These are phyloP conservation scores for Podospora sp. DNA, from an alignment of 495 filamentous ascomycete genomes.

Conservation along the genomic window DNA sequence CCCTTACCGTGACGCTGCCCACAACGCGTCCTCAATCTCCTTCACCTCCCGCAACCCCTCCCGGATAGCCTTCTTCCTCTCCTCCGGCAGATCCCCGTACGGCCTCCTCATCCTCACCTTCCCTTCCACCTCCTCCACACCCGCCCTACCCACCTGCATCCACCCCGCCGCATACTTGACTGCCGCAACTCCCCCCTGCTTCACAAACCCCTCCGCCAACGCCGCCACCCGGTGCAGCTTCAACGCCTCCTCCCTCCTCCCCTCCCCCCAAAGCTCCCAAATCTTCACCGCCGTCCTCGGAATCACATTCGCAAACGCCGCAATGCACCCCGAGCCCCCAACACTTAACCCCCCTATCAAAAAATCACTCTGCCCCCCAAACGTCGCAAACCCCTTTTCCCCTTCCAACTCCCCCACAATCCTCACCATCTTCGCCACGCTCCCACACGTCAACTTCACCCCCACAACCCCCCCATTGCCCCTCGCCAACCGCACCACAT, in stretches of 20 bases:
- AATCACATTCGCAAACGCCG: slow-evolving; percentile 68
- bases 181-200: slow-evolving; percentile 59
- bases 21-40: slow-evolving; percentile 44
- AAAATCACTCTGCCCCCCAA: slow-evolving; percentile 72
- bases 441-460: slow-evolving; percentile 71
- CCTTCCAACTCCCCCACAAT: slow-evolving; percentile 55
- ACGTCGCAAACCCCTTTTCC: slow-evolving; percentile 59
- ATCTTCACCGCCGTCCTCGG: slow-evolving; percentile 57
- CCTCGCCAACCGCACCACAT: slow-evolving; percentile 56
- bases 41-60: slow-evolving; percentile 54
- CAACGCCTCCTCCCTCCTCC: slow-evolving; percentile 56
- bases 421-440: slow-evolving; percentile 62
- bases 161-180: slow-evolving; percentile 67
- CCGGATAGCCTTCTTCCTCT: slow-evolving; percentile 49
- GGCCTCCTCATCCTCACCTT: slow-evolving; percentile 61
- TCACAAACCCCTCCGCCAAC: slow-evolving; percentile 57
- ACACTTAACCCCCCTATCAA: slow-evolving; percentile 63
- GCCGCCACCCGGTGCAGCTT: slow-evolving; percentile 55
- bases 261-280: slow-evolving; percentile 48
- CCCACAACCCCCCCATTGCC: slow-evolving; percentile 50
- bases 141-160: slow-evolving; percentile 56
- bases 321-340: slow-evolving; percentile 65
- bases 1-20: not conserved
- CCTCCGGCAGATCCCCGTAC: slow-evolving; percentile 55
- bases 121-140: slow-evolving; percentile 57